Percentiles rank a stretch among this genome's conserved stretches.
Evolutionary conservation across 805 yeast genomes (phyloP).

Genomic region (Kodamaea nitidulidarum): DNA sequence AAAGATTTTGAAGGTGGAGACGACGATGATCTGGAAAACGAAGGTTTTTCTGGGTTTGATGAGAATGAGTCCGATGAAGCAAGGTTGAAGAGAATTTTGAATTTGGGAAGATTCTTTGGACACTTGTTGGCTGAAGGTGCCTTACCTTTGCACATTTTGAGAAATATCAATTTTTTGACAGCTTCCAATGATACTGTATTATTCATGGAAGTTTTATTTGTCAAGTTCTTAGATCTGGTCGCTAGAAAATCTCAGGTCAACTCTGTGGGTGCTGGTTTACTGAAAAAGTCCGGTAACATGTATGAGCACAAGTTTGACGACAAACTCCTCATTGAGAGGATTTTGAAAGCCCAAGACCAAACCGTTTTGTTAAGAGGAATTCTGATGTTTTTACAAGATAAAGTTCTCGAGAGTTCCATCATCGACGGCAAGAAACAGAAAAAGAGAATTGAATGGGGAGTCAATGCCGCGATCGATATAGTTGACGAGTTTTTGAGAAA

Average conservation of each 20-base stretch:
- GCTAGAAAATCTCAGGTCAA: conserved; percentile 59
- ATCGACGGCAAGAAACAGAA: conserved; percentile 52
- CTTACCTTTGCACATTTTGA: conserved; percentile 67
- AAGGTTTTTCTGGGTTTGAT: conserved; percentile 34
- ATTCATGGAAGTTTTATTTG: conserved; percentile 70
- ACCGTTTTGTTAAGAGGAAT: conserved; percentile 60
- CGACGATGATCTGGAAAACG: conserved; percentile 40
- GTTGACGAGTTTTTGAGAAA: conserved; percentile 40
- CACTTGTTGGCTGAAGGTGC: conserved; percentile 67
- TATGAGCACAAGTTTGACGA: conserved; percentile 44
- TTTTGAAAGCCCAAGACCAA: conserved; percentile 57
- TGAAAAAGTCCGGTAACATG: conserved; percentile 24
- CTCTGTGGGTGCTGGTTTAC: conserved; percentile 41
- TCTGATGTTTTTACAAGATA: conserved; percentile 52
- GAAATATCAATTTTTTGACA: conserved; percentile 69
- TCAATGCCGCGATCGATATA: conserved; percentile 49
- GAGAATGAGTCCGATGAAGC: conserved; percentile 48
- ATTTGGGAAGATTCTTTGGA: conserved; percentile 81
- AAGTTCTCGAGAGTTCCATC: conserved; percentile 43
- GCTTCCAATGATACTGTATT: conserved; percentile 59
- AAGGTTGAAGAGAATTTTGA: conserved; percentile 57
- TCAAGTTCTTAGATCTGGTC: conserved; percentile 59
- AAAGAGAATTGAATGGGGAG: conserved; percentile 65
- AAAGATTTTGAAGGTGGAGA: conserved; percentile 58
- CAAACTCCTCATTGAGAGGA: conserved; percentile 42